Evolutionary conservation across 2,329 filamentous ascomycete species (phyloP), one percentile per base, ranked within the genome.

Genomic region (Aspergillus pseudonomiae): DNA sequence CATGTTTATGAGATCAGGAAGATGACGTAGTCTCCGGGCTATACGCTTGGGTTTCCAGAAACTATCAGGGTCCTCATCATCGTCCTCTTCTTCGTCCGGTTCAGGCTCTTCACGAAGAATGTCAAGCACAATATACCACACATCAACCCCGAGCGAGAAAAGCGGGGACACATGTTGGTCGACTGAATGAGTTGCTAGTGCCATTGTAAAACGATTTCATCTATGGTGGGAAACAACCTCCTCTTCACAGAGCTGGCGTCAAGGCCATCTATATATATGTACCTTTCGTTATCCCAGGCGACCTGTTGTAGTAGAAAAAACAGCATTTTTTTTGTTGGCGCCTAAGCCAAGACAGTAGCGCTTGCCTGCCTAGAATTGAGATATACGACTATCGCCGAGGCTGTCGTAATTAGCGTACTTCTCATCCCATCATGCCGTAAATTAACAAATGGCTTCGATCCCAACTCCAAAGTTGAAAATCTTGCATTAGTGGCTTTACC

Each of bases 61-160:
- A 26, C 43, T 24, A 24, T 14, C 43, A 21, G 11, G 43, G 43
- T 24, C 46, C n/a, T 50, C 46, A 7, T 57, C 34, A 9, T 41
- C 36, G 0, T 19, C 7, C 16, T 57, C 24, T 2, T 39, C 21
- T 3, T 43, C 32, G 0, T 57, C n/a, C 16, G 21, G 34, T 0
- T n/a, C 14, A 12, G 16, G 24, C n/a, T 43, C 14, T 12, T 57
- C n/a, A 11, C 19, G 34, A 4, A 57, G 54, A n/a, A 57, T 30
- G 26, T 57, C 54, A 19, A 41, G 10, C 21, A 57, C 24, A 16
- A 57, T 57, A 11, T 57, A 57, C 54, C 54, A 57, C 54, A 57
- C 34, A 21, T 57, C 54, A 2, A 41, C 0, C 16, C 39, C 39
- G 39, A 41, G 39, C 2, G 39, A 41, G 6, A 41, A 41, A 41